phyloP scores from a whole-genome alignment of 169 alveolate genomes.

The Eimeria praecox region DNA sequence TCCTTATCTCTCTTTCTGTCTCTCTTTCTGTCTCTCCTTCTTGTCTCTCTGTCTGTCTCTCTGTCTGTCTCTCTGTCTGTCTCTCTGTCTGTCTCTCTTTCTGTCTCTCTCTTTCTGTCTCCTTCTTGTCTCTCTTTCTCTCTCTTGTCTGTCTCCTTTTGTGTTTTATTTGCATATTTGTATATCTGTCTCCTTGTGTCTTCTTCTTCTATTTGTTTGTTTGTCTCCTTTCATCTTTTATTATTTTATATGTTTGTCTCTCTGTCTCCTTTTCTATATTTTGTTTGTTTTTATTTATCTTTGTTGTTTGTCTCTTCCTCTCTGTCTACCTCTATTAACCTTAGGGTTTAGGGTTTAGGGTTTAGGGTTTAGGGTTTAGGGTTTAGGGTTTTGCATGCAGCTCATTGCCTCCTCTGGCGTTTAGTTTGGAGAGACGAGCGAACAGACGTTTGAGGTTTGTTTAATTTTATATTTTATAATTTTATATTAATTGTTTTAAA shows the following conservation, averaged over 20 bases:
- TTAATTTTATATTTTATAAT: not conserved
- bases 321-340: too few relatives aligned
- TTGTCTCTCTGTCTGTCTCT: too few relatives aligned
- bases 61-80: not conserved
- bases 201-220: not conserved
- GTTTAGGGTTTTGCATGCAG: too few relatives aligned
- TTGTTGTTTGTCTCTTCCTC: too few relatives aligned
- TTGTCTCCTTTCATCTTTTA: not conserved
- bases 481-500: not conserved
- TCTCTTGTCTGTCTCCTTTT: not conserved
- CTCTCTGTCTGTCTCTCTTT: not conserved
- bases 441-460: not conserved
- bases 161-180: not conserved
- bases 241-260: not conserved
- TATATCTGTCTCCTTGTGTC: not conserved
- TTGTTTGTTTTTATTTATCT: not conserved
- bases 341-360: too few relatives aligned
- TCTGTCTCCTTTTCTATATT: not conserved
- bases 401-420: not conserved
- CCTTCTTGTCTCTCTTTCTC: not conserved
- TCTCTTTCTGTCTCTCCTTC: too few relatives aligned
- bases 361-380: too few relatives aligned
- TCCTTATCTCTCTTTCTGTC: too few relatives aligned
- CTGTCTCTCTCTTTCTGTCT: not conserved
- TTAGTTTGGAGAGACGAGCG: conserved; percentile 4